These are phyloP conservation scores for Teunomyces cretensis DNA, from an alignment of 805 yeast genomes.

Conservation along the genomic window DNA sequence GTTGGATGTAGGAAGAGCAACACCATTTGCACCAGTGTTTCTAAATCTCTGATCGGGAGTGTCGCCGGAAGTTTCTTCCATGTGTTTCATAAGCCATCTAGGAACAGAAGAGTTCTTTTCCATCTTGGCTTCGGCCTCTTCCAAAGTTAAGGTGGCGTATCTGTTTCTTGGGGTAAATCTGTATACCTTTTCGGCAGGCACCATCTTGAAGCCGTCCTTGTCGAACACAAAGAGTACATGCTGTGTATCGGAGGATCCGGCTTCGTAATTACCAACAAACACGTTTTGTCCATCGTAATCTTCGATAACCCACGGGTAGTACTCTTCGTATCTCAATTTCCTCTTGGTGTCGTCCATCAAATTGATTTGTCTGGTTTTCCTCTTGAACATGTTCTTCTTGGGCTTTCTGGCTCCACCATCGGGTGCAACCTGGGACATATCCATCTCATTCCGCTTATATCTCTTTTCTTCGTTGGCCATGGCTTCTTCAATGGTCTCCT, in stretches of 20 bases:
- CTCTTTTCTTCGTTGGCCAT: slow-evolving; percentile 17
- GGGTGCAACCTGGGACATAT: slow-evolving; percentile 77
- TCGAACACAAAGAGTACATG: slow-evolving; percentile 79
- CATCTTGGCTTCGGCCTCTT: slow-evolving; percentile 96
- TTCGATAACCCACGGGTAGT: slow-evolving; percentile 97
- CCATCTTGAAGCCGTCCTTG: slow-evolving; percentile 84
- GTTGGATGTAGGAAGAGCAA: slow-evolving; percentile 8
- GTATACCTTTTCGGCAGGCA: slow-evolving; percentile 93
- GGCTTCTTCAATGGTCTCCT: slow-evolving; percentile 10
- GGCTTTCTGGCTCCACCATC: slow-evolving; percentile 84
- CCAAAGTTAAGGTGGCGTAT: slow-evolving; percentile 89
- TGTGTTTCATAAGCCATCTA: slow-evolving; percentile 93
- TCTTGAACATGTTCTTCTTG: slow-evolving; percentile 57
- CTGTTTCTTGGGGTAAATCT: slow-evolving; percentile 90
- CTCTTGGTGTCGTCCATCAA: slow-evolving; percentile 81
- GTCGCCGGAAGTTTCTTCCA: slow-evolving; percentile 63
- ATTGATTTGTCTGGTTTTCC: slow-evolving; percentile 82
- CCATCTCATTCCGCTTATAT: slow-evolving; percentile 31
- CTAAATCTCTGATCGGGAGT: slow-evolving; percentile 49
- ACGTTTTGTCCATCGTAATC: slow-evolving; percentile 93
- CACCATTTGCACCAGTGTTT: slow-evolving; percentile 14
- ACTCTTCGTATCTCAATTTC: slow-evolving; percentile 88
- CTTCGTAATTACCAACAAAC: slow-evolving; percentile 95
- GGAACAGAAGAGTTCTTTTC: slow-evolving; percentile 75
- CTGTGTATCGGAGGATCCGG: slow-evolving; percentile 80